A percentile compares a stretch with the other conserved stretches of the same genome.
phyloP scores from a whole-genome alignment of 441 rosid genomes.

The Corymbia calophylla region DNA sequence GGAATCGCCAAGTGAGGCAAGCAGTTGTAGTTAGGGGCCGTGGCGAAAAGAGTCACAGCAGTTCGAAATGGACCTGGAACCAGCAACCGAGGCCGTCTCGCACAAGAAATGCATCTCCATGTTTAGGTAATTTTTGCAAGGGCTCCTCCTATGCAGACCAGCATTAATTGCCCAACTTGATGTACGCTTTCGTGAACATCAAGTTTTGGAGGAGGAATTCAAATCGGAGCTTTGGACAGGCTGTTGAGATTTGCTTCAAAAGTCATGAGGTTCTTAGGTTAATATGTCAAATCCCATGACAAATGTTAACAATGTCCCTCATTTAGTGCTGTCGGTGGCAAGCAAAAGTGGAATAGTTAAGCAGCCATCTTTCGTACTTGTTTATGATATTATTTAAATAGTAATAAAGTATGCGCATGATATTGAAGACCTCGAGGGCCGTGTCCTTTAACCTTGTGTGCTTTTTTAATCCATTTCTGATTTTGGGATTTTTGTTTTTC shows the following conservation, averaged over 20 bases:
- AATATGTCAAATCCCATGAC: neutral
- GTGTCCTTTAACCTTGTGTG: neutral
- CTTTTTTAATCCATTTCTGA: neutral
- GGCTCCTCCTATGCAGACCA: conserved; percentile 51
- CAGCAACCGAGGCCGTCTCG: conserved; percentile 22
- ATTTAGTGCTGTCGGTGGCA: neutral
- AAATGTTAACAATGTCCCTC: neutral
- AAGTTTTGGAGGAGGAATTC: conserved; percentile 18
- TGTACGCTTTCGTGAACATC: conserved; percentile 17
- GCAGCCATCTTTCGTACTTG: neutral
- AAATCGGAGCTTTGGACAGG: conserved; percentile 37
- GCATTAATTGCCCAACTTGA: conserved; percentile 42
- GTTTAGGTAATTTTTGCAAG: conserved; percentile 26
- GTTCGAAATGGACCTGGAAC: conserved; percentile 44
- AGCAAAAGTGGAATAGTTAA: neutral
- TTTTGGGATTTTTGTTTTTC: neutral
- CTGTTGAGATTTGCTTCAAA: conserved; percentile 38
- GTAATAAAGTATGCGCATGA: neutral
- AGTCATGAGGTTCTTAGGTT: conserved; percentile 30
- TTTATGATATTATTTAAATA: neutral
- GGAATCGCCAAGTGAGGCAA: neutral
- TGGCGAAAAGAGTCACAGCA: conserved; percentile 64
- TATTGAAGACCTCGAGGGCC: neutral
- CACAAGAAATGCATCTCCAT: conserved; percentile 27
- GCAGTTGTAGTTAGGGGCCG: neutral